These are phyloP conservation scores for Papiliotrema laurentii DNA, from an alignment of 1,284 basidiomycete genomes.

Conservation along the genomic window DNA sequence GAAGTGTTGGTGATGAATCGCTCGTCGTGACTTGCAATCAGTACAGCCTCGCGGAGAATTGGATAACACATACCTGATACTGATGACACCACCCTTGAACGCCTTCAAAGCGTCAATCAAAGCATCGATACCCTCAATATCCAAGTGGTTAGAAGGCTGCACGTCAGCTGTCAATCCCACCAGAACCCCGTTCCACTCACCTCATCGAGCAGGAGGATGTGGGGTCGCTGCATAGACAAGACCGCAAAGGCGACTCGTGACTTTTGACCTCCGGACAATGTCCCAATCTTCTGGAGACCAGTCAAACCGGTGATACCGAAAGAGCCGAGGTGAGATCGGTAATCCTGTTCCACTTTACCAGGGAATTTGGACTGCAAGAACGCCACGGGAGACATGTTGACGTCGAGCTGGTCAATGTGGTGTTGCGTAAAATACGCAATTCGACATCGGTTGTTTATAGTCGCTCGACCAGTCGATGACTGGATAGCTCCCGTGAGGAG, in stretches of 20 bases:
- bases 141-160: conserved; percentile 94
- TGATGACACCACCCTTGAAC: conserved; percentile 86
- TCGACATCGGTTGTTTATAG: conserved; percentile 82
- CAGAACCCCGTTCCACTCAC: conserved; percentile 47
- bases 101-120: conserved; percentile 78
- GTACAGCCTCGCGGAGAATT: conserved; percentile 55
- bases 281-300: conserved; percentile 57
- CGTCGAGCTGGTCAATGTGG: conserved; percentile 88
- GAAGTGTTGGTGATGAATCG: conserved; percentile 73
- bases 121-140: conserved; percentile 96
- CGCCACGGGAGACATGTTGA: conserved; percentile 80
- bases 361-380: conserved; percentile 90
- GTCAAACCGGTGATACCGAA: conserved; percentile 98
- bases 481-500: conserved; percentile 85
- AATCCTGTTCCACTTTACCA: conserved; percentile 94
- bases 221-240: conserved; percentile 81
- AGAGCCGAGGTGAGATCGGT: conserved; percentile 89
- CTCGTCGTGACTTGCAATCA: conserved; percentile 65
- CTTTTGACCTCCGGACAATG: conserved; percentile 82
- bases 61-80: conserved; percentile 28
- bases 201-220: conserved; percentile 85
- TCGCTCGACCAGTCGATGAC: conserved; percentile 75
- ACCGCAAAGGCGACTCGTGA: conserved; percentile 91
- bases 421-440: conserved; percentile 96
- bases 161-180: background rate